These are phyloP conservation scores for Albizia julibrissin DNA, from an alignment of 306 rosid genomes.

Conservation along the genomic window DNA sequence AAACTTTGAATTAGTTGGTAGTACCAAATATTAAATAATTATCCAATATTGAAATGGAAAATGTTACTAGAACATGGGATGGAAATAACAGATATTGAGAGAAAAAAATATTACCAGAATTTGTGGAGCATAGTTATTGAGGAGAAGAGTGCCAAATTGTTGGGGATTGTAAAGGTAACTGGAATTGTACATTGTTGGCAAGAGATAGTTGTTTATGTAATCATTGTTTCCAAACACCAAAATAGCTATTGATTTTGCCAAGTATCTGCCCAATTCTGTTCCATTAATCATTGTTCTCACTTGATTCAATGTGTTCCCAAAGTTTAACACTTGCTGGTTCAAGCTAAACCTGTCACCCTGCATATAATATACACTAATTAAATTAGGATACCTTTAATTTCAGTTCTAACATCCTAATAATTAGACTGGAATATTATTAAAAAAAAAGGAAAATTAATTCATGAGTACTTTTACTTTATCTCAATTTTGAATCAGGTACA, in stretches of 20 bases:
- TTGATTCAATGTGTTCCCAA: slow-evolving; percentile 46
- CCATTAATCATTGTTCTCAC: slow-evolving; percentile 45
- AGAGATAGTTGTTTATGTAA: slow-evolving; percentile 78
- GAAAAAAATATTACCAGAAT: slow-evolving; percentile 41
- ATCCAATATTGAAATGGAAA: background rate
- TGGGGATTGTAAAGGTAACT: slow-evolving; percentile 51
- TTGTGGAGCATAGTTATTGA: slow-evolving; percentile 52
- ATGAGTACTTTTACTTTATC: no score
- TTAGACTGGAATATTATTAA: background rate
- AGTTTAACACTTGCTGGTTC: slow-evolving; percentile 56
- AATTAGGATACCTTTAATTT: background rate
- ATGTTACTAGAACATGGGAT: background rate
- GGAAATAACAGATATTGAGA: background rate
- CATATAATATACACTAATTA: background rate
- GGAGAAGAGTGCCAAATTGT: slow-evolving; percentile 62
- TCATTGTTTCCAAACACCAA: slow-evolving; percentile 70
- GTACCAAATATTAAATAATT: no score
- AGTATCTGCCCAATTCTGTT: slow-evolving; percentile 32
- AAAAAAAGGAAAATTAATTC: no score
- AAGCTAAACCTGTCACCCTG: slow-evolving; percentile 63
- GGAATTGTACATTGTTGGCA: slow-evolving; percentile 48
- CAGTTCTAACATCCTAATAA: background rate
- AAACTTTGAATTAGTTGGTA: no score
- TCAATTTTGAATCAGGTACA: no score
- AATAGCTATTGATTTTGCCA: slow-evolving; percentile 52